A percentile compares a stretch with the other conserved stretches of the same genome.
These are phyloP conservation scores for Boletus mariae DNA, from an alignment of 1,284 basidiomycete species.

Conservation along the genomic window DNA sequence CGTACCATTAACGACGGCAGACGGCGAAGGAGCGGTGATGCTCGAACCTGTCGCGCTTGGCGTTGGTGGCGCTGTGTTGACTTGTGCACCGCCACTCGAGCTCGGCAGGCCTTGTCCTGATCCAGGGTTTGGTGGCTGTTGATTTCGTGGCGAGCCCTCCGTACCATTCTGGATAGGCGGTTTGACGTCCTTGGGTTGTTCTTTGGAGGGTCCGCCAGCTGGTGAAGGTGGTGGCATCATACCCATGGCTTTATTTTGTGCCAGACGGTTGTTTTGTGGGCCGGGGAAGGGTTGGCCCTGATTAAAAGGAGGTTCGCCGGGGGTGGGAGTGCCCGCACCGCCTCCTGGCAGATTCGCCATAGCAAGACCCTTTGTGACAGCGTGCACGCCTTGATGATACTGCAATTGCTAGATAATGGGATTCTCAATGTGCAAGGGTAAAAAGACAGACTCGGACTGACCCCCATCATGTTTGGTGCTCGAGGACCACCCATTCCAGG, in stretches of 20 bases:
- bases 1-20: slow-evolving; percentile 40
- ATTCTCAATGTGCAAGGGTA: slow-evolving; percentile 3
- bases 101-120: slow-evolving; percentile 20
- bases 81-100: slow-evolving; percentile 16
- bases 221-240: slow-evolving; percentile 56
- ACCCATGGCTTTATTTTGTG: slow-evolving; percentile 38
- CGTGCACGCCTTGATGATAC: slow-evolving; percentile 27
- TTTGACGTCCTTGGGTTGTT: slow-evolving; percentile 35
- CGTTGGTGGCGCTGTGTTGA: slow-evolving; percentile 47
- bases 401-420: slow-evolving; percentile 15
- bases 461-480: slow-evolving; percentile 35
- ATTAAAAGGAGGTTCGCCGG: slow-evolving; percentile 38
- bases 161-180: slow-evolving; percentile 16
- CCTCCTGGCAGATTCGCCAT: slow-evolving; percentile 22
- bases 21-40: slow-evolving; percentile 45
- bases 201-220: slow-evolving; percentile 41
- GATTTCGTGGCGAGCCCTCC: slow-evolving; percentile 48
- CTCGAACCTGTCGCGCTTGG: slow-evolving; percentile 38
- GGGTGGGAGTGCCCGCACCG: slow-evolving; percentile 35
- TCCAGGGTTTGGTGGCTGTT: slow-evolving; percentile 28
- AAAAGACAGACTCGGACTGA: slow-evolving; percentile 30
- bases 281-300: slow-evolving; percentile 29
- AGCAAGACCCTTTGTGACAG: slow-evolving; percentile 24
- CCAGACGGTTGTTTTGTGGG: slow-evolving; percentile 34
- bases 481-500: slow-evolving; percentile 26